A percentile compares a stretch with the other conserved stretches of the same genome.
phyloP scores from a whole-genome alignment of 2,329 filamentous ascomycete species.

The Fusarium mangiferae region DNA sequence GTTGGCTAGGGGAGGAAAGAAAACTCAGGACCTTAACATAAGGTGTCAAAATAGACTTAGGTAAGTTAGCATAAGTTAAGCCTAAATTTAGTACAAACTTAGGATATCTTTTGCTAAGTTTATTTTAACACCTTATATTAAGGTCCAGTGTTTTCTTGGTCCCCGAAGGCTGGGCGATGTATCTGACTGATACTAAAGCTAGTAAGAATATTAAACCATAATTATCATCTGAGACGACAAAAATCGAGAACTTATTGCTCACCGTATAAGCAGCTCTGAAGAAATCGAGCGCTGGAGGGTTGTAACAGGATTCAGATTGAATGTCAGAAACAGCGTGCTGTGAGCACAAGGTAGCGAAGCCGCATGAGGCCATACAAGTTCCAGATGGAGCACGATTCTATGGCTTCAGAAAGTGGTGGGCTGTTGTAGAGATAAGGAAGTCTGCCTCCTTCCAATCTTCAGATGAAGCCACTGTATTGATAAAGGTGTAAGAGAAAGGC shows the following conservation, averaged over 20 bases:
- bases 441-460: slow-evolving; percentile 63
- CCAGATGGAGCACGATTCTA: slow-evolving; percentile 27
- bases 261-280: not conserved
- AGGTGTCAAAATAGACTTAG: too few relatives aligned
- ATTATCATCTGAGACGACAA: too few relatives aligned
- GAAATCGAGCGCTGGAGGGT: too few relatives aligned
- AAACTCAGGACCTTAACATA: too few relatives aligned
- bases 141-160: too few relatives aligned
- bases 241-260: not conserved
- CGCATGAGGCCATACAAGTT: not conserved
- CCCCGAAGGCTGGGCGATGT: not conserved
- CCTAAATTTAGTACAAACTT: too few relatives aligned
- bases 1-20: not conserved
- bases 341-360: not conserved
- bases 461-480: not conserved
- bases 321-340: not conserved
- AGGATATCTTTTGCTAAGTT: too few relatives aligned
- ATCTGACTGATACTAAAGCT: too few relatives aligned
- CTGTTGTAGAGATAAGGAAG: slow-evolving; percentile 56
- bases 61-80: too few relatives aligned
- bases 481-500: not conserved
- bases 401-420: slow-evolving; percentile 54
- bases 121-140: too few relatives aligned
- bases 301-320: not conserved
- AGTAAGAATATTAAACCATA: not conserved